Base-by-base conservation (phyloP, 768 basidiomycete genomes). In the Hydnomerulius pinastri region DNA sequence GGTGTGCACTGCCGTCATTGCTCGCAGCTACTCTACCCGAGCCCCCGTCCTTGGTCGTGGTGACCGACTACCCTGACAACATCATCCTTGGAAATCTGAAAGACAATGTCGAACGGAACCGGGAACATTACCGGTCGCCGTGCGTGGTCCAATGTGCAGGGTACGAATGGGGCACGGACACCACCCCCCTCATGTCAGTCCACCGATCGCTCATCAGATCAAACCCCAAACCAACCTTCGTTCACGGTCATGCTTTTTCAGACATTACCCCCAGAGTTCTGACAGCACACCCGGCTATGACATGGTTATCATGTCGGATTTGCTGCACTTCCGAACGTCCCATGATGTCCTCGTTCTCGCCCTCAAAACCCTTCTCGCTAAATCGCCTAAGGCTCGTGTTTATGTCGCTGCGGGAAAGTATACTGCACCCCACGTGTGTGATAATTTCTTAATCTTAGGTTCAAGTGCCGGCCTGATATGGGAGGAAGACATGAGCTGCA, bases 1-100 rank as follows among this genome's bases (percentile, higher is more conserved):
- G 88, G 6, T 77, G 80, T 38, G 86, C 80, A 15, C 63, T 91
- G 7, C 87, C 86, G 4, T 87, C 84, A 0, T 69, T 89, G 1
- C 71, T 90, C 1, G 57, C 81, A 29, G 72, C 82, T 35, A 79
- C 75, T 6, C 58, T 71, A 9, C 50, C 66, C 3, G 56, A 68
- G 3, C 69, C 79, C 3, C 83, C 85, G 4, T 68, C 75, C 9
- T 66, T 82, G 29, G 71, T 86, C 30, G 79, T 86, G 12, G 73
- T 76, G 18, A 87, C 84, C 3, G 87, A 92, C 63, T 85, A 87
- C 62, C 85, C 86, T 1, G 85, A 88, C 58, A 70, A 76, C 2
- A 67, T 64, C 4, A 86, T 90, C 50, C 62, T 87, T 6, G 71
- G 71, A 0, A 87, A 84, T 57, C 72, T 90, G 20, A 56, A 60